phyloP scores from a whole-genome alignment of 176 grass and related monocot species.

The Zoysia japonica region DNA sequence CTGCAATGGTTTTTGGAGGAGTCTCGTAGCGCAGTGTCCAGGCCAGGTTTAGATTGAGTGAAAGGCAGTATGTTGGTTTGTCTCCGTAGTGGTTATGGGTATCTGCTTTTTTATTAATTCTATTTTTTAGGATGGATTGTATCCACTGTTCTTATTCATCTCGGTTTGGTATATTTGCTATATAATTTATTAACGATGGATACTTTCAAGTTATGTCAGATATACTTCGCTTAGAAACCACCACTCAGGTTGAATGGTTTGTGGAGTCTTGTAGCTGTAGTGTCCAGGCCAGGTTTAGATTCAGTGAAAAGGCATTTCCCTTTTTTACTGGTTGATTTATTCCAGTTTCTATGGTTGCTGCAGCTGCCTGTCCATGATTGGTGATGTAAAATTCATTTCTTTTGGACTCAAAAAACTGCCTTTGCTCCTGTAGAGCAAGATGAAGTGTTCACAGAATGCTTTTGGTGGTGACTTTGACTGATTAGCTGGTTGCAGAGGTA shows the following conservation, averaged over 20 bases:
- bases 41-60: too few species aligned
- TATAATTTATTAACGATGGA: too few species aligned
- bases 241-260: too few species aligned
- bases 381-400: not conserved
- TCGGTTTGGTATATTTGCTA: too few species aligned
- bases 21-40: too few species aligned
- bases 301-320: not conserved
- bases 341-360: not conserved
- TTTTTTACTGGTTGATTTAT: not conserved
- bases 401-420: constrained; percentile 19
- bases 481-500: constrained; percentile 37
- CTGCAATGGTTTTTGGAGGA: not conserved
- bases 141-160: too few species aligned
- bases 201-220: too few species aligned
- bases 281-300: not conserved
- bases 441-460: constrained; percentile 5
- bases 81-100: too few species aligned
- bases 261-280: not conserved
- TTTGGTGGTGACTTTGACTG: not conserved
- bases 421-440: constrained; percentile 17
- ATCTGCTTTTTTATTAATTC: too few species aligned
- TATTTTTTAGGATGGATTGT: too few species aligned
- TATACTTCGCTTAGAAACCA: too few species aligned
- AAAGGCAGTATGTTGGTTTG: too few species aligned
- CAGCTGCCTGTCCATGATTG: not conserved